Evolutionary conservation across 2,329 filamentous ascomycete species (phyloP).

Genomic region (Aureobasidium sp.): DNA sequence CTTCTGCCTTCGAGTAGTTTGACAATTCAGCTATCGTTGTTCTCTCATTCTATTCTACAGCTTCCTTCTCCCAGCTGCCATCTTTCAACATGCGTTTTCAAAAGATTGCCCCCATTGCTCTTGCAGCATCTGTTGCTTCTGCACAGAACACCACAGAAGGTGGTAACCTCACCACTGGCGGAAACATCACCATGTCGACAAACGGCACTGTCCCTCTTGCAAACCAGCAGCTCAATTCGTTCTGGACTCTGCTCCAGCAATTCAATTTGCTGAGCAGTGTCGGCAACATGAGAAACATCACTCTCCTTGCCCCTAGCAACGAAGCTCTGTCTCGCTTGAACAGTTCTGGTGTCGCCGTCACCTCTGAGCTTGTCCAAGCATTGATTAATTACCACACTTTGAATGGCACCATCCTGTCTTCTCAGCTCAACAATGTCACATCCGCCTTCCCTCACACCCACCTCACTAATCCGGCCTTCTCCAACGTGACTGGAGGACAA

Average conservation of each 20-base stretch:
- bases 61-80: background rate
- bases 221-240: constrained; percentile 9
- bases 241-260: constrained; percentile 2
- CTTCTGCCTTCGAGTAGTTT: background rate
- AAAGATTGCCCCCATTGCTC: constrained; percentile 7
- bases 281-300: constrained; percentile 42
- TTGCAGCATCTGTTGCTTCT: constrained; percentile 10
- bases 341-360: constrained; percentile 26
- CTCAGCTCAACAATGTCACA: constrained; percentile 31
- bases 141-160: constrained; percentile 9
- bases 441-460: constrained; percentile 41
- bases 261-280: background rate
- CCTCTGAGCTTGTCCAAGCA: constrained; percentile 34
- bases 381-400: constrained; percentile 54
- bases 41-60: background rate
- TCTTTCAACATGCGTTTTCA: constrained; percentile 5
- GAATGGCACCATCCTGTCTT: constrained; percentile 42
- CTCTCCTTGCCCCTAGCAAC: constrained; percentile 53
- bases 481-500: constrained; percentile 56
- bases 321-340: constrained; percentile 30
- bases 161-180: constrained; percentile 11
- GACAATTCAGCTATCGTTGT: background rate
- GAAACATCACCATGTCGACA: background rate
- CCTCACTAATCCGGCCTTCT: constrained; percentile 46
- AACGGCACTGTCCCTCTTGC: background rate